Percentiles rank a stretch among this genome's conserved stretches.
phyloP scores from a whole-genome alignment of 345 rosid species.

The Hibiscus trionum region DNA sequence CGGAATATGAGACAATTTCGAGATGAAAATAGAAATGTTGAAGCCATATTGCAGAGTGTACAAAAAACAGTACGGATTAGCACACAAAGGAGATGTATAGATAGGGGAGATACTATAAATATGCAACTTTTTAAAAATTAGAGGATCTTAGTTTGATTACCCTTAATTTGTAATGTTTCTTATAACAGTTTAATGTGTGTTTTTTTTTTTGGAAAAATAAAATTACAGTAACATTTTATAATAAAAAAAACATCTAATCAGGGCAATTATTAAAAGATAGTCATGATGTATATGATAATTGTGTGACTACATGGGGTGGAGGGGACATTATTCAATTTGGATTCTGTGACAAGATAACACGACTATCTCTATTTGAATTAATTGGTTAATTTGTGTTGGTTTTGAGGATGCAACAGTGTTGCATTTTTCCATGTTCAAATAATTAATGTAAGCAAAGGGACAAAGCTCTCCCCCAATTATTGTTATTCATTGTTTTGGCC shows the following conservation, averaged over 20 bases:
- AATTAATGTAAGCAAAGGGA: background rate
- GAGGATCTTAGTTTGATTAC: too few relatives aligned
- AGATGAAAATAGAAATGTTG: too few relatives aligned
- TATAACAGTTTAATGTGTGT: too few relatives aligned
- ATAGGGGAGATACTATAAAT: too few relatives aligned
- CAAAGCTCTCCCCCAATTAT: background rate
- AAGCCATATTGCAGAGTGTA: too few relatives aligned
- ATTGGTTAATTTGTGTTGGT: background rate
- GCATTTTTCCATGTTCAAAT: background rate
- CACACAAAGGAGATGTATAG: too few relatives aligned
- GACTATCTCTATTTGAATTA: background rate
- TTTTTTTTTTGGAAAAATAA: too few relatives aligned
- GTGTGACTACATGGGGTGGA: background rate
- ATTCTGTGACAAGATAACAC: background rate
- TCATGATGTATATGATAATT: background rate
- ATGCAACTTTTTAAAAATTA: too few relatives aligned
- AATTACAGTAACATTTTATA: too few relatives aligned
- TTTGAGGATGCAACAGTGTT: background rate
- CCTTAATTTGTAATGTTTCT: too few relatives aligned
- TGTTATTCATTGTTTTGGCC: background rate
- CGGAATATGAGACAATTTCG: too few relatives aligned
- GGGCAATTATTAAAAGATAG: background rate
- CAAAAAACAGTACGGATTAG: too few relatives aligned
- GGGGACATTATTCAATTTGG: background rate
- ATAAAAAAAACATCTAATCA: background rate